Base-by-base conservation (phyloP, 306 rosid species). In the Cercis canadensis region DNA sequence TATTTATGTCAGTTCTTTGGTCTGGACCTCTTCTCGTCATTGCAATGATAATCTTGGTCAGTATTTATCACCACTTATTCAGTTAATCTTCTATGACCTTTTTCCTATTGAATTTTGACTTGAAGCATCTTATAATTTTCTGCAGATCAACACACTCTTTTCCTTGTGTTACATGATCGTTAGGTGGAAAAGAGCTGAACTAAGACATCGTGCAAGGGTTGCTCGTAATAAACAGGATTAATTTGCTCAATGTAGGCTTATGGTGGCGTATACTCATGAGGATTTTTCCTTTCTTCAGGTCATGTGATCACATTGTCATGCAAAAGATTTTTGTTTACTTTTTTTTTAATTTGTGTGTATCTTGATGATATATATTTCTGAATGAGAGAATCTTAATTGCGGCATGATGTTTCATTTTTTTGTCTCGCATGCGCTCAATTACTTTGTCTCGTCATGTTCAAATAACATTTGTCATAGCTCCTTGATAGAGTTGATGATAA, bases 111-210 rank as follows among this genome's bases (percentile, higher is more conserved):
- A 64, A 65, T 36, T 55, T 44, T 69, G 72, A 62, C 58, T 69
- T 43, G 45, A 37, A 59, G 62, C 21, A 58, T 69, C 50, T 77
- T 21, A 18, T 80, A 62, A 65, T 31, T 60, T 57, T 75, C 8
- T 56, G 82, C 95, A 94, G 99, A 72, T 94, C 79, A 91, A 91
- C 77, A 91, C 97, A 3, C 99, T 94, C 43, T 80, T 94, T 44
- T 87, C 96, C 60, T 65, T 94, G 33, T 89, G 97, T 78, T 83
- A 82, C 87, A 71, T 80, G 79, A 89, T 94, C 75, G 96, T 91
- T 70, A 81, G 77, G 84, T 94, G 99, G 99, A 94, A 94, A 80
- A 91, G 72, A 82, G 97, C 99, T 11, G 95, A 94, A 81, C 92
- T 94, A 21, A 84, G 90, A 87, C 90, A 94, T 43, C 96, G 95